Evolutionary conservation across 1,284 basidiomycete genomes (phyloP), one percentile per base, ranked within the genome.

Genomic region (Heterobasidion parviporum): DNA sequence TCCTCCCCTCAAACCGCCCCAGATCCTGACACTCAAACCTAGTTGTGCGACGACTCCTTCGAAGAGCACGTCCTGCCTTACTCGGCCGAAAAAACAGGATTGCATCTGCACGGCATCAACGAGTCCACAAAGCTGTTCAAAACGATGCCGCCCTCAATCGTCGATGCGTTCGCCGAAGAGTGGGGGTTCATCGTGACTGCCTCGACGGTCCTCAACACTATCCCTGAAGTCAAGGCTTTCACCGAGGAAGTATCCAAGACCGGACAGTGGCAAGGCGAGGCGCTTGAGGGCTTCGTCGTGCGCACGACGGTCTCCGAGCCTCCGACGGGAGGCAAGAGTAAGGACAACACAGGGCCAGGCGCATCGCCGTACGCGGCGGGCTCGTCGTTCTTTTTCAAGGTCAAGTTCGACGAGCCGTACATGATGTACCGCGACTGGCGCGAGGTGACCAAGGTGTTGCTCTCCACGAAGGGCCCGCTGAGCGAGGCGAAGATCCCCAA

Each of bases 371-470:
- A 95, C 66, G 69, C 75, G 0, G 72, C 85, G 0, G 89, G 89
- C 14, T 85, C 91, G 6, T 87, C 92, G 0, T 97, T 98, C 78
- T 98, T 99, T 79, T 99, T 98, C 85, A 99, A 99, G 70, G 82
- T 99, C 74, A 99, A 99, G 70, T 99, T 98, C 69, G 94, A 98
- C 70, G 94, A 99, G 68, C 96, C 96, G 0, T 99, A 99, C 68
- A 85, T 98, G 75, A 96, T 97, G 85, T 98, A 98, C 72, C 86
- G 97, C 52, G 92, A 98, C 68, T 99, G 94, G 94, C 79, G 97
- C 54, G 97, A 99, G 71, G 79, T 96, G 52, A 98, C 97, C 7
- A 89, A 93, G 65, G 74, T 69, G 16, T 74, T 96, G 35, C 75
- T 97, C 6, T 72, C 76, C 1, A 32, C 46, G 15, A 70, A 73